A percentile compares a stretch with the other conserved stretches of the same genome.
Evolutionary conservation across 176 grass and related monocot genomes (phyloP).

Genomic region (Triticum monococcum): DNA sequence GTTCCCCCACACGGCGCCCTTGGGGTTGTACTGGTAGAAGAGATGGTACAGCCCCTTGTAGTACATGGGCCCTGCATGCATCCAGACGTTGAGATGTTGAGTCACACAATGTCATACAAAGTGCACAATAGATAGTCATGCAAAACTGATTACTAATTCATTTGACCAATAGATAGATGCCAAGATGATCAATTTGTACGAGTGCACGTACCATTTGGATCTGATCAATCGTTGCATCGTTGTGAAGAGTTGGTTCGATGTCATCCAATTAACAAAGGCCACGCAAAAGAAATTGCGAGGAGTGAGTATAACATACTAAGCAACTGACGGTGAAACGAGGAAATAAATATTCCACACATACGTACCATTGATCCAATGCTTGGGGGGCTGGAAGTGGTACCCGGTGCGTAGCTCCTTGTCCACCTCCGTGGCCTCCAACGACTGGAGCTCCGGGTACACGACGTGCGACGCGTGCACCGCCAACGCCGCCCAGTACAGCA

Average conservation of each 20-base stretch:
- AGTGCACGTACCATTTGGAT: constrained; percentile 1
- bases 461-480: background rate
- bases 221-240: background rate
- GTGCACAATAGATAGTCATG: background rate
- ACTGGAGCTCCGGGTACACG: background rate
- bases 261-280: background rate
- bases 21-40: constrained; percentile 88
- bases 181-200: background rate
- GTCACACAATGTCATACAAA: background rate
- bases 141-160: too few relatives aligned
- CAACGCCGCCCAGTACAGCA: background rate
- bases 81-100: background rate
- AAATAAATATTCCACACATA: background rate
- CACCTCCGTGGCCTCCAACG: background rate
- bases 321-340: background rate
- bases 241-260: background rate
- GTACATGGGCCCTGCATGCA: constrained; percentile 53
- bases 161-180: too few relatives aligned
- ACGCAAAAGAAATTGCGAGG: background rate
- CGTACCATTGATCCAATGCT: constrained; percentile 2
- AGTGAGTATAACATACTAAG: background rate
- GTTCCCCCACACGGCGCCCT: constrained; percentile 64
- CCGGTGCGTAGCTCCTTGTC: background rate
- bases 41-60: constrained; percentile 74
- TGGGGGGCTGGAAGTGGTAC: constrained; percentile 4